Conservation (phyloP, 2,329 filamentous ascomycete species). For the Colletotrichum sp. region DNA sequence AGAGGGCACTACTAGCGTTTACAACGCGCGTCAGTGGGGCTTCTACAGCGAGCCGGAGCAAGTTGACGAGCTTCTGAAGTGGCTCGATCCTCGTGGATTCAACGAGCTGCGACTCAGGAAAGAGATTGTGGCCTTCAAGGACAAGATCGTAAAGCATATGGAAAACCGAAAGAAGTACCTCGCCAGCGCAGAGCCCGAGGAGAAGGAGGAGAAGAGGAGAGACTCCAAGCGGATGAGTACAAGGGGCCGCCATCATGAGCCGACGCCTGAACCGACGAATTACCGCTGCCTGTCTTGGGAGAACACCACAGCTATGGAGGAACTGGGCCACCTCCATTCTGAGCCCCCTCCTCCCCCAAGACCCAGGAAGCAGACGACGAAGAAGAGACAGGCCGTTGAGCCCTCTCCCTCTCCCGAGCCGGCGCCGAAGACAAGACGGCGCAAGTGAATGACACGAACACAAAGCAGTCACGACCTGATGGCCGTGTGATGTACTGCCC, state of each 20-base stretch:
- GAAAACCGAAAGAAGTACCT: slow-evolving; percentile 78
- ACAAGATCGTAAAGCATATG: slow-evolving; percentile 82
- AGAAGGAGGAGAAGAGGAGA: slow-evolving; percentile 27
- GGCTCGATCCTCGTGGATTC: slow-evolving; percentile 86
- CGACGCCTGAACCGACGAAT: slow-evolving; percentile 48
- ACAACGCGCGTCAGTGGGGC: slow-evolving; percentile 83
- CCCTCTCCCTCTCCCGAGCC: slow-evolving; percentile 24
- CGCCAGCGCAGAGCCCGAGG: slow-evolving; percentile 45
- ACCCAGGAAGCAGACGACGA: slow-evolving; percentile 51
- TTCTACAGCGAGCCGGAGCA: slow-evolving; percentile 84
- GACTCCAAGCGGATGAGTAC: slow-evolving; percentile 44
- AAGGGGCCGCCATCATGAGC: slow-evolving; percentile 49
- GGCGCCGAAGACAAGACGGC: slow-evolving; percentile 27
- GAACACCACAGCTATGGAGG: slow-evolving; percentile 62
- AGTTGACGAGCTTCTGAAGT: slow-evolving; percentile 79
- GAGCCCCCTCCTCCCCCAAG: slow-evolving; percentile 58
- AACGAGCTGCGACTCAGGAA: slow-evolving; percentile 90
- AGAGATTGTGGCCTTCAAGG: slow-evolving; percentile 78
- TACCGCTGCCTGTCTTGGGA: slow-evolving; percentile 60
- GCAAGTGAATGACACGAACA: slow-evolving; percentile 8
- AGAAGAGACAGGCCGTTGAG: slow-evolving; percentile 51
- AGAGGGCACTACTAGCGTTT: slow-evolving; percentile 82
- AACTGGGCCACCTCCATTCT: slow-evolving; percentile 63
- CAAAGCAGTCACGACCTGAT: not conserved
- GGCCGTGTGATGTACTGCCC: not conserved